Conservation (phyloP, 352 stramenopile genomes). For the Thalassiosira mediterranea region DNA sequence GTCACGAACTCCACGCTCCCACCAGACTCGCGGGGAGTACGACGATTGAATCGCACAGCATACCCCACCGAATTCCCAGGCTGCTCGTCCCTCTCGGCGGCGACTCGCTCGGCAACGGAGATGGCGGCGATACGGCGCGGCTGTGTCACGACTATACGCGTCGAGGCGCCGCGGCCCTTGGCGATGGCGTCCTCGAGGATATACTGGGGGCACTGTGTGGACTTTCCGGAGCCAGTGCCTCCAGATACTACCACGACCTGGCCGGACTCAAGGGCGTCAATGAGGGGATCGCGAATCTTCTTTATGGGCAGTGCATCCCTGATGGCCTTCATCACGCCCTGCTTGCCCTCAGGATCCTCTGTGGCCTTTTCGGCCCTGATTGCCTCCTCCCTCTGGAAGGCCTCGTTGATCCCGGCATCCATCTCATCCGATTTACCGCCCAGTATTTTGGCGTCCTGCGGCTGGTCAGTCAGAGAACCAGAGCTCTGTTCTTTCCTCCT, state of each 20-base stretch:
- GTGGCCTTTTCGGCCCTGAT: slow-evolving; percentile 18
- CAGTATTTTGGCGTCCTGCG: too few relatives aligned
- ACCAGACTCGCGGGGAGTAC: slow-evolving; percentile 7
- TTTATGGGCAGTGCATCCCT: slow-evolving; percentile 22
- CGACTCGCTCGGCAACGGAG: slow-evolving; percentile 89
- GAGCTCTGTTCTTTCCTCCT: neutral
- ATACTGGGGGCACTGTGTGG: slow-evolving; percentile 92
- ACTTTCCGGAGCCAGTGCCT: slow-evolving; percentile 49
- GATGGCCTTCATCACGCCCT: slow-evolving; percentile 17
- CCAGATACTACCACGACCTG: slow-evolving; percentile 33
- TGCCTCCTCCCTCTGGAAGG: slow-evolving; percentile 21
- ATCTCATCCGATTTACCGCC: neutral
- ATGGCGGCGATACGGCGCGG: slow-evolving; percentile 91
- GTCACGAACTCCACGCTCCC: slow-evolving; percentile 91
- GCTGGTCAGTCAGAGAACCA: neutral
- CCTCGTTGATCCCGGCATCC: slow-evolving; percentile 8
- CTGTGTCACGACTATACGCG: slow-evolving; percentile 86
- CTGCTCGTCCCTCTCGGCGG: slow-evolving; percentile 78
- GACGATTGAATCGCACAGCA: slow-evolving; percentile 90
- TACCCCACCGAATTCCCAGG: slow-evolving; percentile 87
- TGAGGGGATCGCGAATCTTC: slow-evolving; percentile 15
- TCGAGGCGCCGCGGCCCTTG: slow-evolving; percentile 74
- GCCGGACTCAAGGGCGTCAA: slow-evolving; percentile 9
- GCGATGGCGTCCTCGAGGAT: slow-evolving; percentile 85
- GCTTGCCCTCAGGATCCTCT: slow-evolving; percentile 25